phyloP scores from a whole-genome alignment of 495 filamentous ascomycete species.

The Trichoderma gamsii region DNA sequence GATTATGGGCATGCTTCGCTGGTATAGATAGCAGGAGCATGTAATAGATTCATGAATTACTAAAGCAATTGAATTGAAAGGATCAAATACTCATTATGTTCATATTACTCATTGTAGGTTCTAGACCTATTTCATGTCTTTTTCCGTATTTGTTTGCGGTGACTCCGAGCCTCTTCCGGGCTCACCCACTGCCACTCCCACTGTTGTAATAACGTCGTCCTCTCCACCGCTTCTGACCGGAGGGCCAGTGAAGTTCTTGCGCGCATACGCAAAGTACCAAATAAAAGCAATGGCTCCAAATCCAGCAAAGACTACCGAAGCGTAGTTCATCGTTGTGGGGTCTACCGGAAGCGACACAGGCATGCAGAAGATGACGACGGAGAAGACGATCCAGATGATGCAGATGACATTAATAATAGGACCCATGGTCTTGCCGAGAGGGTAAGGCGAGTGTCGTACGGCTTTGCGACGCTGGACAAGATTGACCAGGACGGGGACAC shows the following conservation, averaged over 20 bases:
- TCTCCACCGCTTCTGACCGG: conserved; percentile 35
- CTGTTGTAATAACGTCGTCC: neutral
- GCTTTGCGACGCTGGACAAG: conserved; percentile 32
- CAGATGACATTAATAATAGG: conserved; percentile 49
- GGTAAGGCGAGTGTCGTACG: conserved; percentile 48
- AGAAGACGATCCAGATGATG: conserved; percentile 49
- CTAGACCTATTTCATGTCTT: neutral
- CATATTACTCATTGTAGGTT: neutral
- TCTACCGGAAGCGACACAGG: conserved; percentile 51
- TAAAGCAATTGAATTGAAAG: neutral
- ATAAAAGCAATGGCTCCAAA: conserved; percentile 48
- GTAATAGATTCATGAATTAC: conserved; percentile 8
- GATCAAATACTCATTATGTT: neutral
- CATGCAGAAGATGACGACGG: conserved; percentile 56
- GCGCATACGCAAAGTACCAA: conserved; percentile 66
- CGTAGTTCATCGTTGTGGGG: conserved; percentile 54
- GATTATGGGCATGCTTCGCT: conserved; percentile 8
- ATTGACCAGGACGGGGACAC: conserved; percentile 50
- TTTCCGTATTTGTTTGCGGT: neutral
- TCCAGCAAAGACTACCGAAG: conserved; percentile 51
- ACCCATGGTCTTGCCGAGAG: conserved; percentile 45
- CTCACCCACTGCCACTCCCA: neutral
- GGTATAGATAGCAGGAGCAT: conserved; percentile 3
- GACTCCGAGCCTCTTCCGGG: neutral
- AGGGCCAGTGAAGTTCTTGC: conserved; percentile 48